Evolutionary conservation across 441 rosid species (phyloP), one percentile per base, ranked within the genome.

Genomic region (Metrosideros polymorpha): DNA sequence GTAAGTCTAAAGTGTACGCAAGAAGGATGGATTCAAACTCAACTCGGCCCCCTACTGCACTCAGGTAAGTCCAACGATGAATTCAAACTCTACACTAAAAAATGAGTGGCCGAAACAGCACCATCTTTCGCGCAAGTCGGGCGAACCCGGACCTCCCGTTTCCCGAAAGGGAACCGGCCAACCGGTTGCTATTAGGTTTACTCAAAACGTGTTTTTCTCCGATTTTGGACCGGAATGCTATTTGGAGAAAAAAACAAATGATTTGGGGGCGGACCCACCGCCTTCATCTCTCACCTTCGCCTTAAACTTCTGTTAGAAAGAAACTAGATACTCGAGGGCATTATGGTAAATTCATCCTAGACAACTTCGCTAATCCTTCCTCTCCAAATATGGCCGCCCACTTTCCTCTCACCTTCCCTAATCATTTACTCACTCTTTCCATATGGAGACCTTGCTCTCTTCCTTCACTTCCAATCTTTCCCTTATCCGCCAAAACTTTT

Each of bases 21-120:
- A 0, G 14, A 2, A 0, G 5, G 1, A 2, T 27, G 30, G 63
- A 56, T 56, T 56, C 6, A 2, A 24, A 27, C 63, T 27, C 32
- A 2, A 56, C 17, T 6, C 8, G 2, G 2, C n/a, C 0, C 30
- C 2, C 1, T 27, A 12, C 0, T 27, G 4, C 30, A 12, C 7
- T 1, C 1, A 1, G 12, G 6, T 4, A 5, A 24, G 57, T 56
- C 5, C 29, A 56, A 61, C 14, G 12, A 17, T 61, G 12, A 24
- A 63, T 30, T 63, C 43, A 35, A 32, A 63, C 76, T 63, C 3
- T 19, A 0, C 39, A 7, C 39, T 3, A 0, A 29, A 59, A 59
- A 59, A 30, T 29, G n/a, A 14, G 30, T 3, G 71, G 3, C 30
- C 0, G 12, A 61, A 7, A 15, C 39, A 15, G 18, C 6, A 5